Base-by-base conservation (phyloP, 2,329 filamentous ascomycete species). In the Ceratocystis cacaofunesta region DNA sequence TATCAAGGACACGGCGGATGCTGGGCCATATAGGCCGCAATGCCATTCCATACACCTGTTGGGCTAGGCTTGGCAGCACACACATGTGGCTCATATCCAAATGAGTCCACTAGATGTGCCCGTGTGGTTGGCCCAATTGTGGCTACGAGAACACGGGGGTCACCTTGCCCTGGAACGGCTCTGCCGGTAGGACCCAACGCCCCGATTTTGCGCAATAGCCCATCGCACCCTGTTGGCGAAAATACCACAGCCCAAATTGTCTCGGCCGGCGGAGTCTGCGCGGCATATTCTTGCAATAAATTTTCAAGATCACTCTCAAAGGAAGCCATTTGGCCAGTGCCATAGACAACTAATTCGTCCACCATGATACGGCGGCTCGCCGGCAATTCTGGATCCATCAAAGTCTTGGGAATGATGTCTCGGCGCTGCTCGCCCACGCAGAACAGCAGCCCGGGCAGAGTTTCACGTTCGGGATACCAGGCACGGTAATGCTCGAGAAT, bases 71-170 rank as follows among this genome's bases (percentile, higher is more conserved):
- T 86, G 71, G 83, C 83, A 1, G 94, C 89, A 74, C 88, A 95
- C n/a, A 89, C 87, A 72, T 92, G 85, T 0, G 89, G 85, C 70
- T 85, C 80, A 69, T 85, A 87, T 0, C 76, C 82, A 73, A 90
- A 90, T 1, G 78, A 80, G 22, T 79, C 77, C 17, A 78, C 73
- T 57, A 99, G 76, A 75, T 90, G 85, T 70, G 91, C 85, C 68
- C 86, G 81, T 10, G 94, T 99, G 19, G 94, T 99, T 12, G 94
- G 92, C 0, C 94, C 94, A 74, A 99, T 99, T 0, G 92, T 95
- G 15, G 87, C 90, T 68, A 97, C 79, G 68, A 82, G 85, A 0
- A 85, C 62, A 74, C 79, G 8, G 75, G 76, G 2, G 67, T 68
- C 12, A 63, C 70, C 4, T 69, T 71, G 36, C 69, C 70, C 43